Percentiles rank a stretch among this genome's conserved stretches.
phyloP scores from a whole-genome alignment of 73 alveolate species.

The Tetrahymena borealis region DNA sequence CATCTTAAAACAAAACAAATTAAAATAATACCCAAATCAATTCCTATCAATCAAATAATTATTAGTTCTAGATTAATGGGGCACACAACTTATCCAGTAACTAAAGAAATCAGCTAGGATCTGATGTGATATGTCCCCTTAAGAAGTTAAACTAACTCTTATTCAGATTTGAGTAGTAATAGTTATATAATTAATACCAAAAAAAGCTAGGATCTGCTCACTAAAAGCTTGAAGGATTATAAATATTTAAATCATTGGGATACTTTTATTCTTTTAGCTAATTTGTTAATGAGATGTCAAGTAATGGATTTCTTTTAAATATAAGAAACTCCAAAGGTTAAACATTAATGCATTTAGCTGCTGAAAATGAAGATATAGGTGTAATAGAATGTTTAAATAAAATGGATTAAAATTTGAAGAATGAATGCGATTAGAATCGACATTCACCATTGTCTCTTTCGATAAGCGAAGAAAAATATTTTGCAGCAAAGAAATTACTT shows the following conservation, averaged over 20 bases:
- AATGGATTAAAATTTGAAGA: conserved; percentile 4
- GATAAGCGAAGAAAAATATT: conserved; percentile 49
- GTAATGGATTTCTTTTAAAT: not conserved
- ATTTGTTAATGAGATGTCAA: conserved; percentile 21
- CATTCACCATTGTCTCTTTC: conserved; percentile 59
- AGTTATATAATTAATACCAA: not conserved
- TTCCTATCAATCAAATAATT: not conserved
- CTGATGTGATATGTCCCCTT: not conserved
- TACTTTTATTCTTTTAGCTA: not conserved
- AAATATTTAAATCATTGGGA: not conserved
- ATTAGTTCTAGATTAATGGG: conserved; percentile 21
- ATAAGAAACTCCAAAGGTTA: not conserved
- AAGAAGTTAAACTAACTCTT: not conserved
- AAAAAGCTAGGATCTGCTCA: not conserved
- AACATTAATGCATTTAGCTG: conserved; percentile 25
- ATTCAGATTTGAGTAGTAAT: not conserved
- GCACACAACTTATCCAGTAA: not conserved
- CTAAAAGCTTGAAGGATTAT: not conserved
- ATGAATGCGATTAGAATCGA: conserved; percentile 39
- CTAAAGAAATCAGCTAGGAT: not conserved
- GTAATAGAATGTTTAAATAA: conserved; percentile 7
- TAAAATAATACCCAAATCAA: not conserved
- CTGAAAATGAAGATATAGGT: conserved; percentile 36
- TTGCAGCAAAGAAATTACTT: conserved; percentile 48
- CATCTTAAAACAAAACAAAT: not conserved